Base-by-base conservation (phyloP, 2,329 filamentous ascomycete species). In the Magnaporthiopsis incrustans region DNA sequence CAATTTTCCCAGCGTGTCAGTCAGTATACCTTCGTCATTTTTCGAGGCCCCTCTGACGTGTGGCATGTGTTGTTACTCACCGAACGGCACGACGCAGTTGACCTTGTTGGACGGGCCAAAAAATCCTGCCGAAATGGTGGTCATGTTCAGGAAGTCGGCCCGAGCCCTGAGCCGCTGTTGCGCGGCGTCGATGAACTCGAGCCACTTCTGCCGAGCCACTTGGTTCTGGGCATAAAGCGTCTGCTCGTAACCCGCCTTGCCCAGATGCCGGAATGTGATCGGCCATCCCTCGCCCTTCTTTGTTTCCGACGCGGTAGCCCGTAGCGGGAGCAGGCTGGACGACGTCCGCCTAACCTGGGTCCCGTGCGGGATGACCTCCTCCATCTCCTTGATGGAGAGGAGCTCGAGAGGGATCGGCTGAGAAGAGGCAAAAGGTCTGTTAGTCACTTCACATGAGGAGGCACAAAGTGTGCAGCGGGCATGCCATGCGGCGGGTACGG, bases 261-360 rank as follows among this genome's bases (percentile, higher is more conserved):
- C 95, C 66, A 99, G 83, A 81, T 97, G 92, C 69, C 91, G 89
- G 82, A 99, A 99, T 2, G 94, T 98, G 66, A 99, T 96, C 0
- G 95, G 95, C 78, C 91, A 96, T 60, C 91, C 92, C 70, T 96
- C 91, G 58, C 78, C 77, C 69, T 84, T 85, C 73, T 84, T 86
- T 68, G 89, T 84, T 59, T 82, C 80, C 2, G 74, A 72, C 56
- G 76, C 74, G 62, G 78, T 79, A 64, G 77, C 76, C 60, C 82
- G 76, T 59, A 84, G 77, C 50, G 84, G 81, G 59, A 96, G 85
- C 71, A 98, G 81, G 74, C 92, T 94, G 3, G 92, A 95, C 1
- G 94, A 96, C 18, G 93, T 89, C 62, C 95, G 85, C 78, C 97
- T 98, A 44, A 92, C 81, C 59, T 92, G 82, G 30, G 92, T 92